Conservation (phyloP, 1,284 basidiomycete species). For the Schizopora paradoxa region DNA sequence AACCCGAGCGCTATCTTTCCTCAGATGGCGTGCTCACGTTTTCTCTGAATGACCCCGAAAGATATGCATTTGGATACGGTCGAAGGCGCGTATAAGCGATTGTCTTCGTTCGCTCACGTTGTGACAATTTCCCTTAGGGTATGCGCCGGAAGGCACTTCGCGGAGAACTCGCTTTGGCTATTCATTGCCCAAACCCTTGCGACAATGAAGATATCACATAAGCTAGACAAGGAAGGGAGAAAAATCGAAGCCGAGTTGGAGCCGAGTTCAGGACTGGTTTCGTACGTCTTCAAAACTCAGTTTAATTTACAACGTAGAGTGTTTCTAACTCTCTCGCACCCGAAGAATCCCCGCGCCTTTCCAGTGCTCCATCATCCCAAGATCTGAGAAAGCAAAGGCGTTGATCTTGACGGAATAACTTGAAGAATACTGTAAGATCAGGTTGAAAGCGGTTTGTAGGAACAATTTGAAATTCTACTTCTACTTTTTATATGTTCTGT, state of each 20-base stretch:
- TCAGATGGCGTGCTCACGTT: conserved; percentile 10
- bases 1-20: conserved; percentile 14
- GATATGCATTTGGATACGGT: conserved; percentile 13
- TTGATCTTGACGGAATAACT: no score
- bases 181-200: conserved; percentile 1
- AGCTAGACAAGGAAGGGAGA: conserved; percentile 3
- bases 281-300: no score
- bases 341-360: neutral
- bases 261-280: conserved; percentile 2
- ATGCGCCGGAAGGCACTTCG: conserved; percentile 3
- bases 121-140: conserved; percentile 1
- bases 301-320: no score
- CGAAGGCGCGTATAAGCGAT: no score
- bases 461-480: no score
- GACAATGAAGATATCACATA: conserved; percentile 4
- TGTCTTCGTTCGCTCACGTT: neutral
- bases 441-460: no score
- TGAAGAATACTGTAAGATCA: no score
- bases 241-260: conserved; percentile 1
- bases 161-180: conserved; percentile 5
- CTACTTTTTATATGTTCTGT: no score
- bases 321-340: neutral
- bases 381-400: conserved; percentile 6
- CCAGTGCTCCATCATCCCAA: neutral
- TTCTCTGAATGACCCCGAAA: conserved; percentile 8